Evolutionary conservation across 192 early-diverging fungal species (phyloP).

Genomic region (Coemansia erecta): DNA sequence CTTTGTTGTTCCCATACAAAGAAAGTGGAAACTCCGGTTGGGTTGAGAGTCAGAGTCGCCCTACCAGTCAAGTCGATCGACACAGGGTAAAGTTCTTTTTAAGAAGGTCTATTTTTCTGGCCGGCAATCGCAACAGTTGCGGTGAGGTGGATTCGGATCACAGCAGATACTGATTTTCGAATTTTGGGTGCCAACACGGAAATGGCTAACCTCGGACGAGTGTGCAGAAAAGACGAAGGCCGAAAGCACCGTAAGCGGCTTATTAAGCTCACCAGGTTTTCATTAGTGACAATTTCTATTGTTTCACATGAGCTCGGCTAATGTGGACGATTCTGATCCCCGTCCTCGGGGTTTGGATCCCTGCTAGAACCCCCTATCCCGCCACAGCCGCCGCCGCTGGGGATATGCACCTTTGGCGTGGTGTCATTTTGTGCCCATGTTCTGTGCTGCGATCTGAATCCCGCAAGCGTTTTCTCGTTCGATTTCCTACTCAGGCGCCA

Average conservation of each 20-base stretch:
- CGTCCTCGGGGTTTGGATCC: too few species aligned
- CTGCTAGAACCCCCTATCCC: too few species aligned
- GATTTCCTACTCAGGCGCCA: too few species aligned
- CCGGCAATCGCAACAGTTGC: conserved; percentile 1
- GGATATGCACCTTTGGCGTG: too few species aligned
- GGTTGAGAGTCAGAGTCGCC: not conserved
- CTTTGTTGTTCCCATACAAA: conserved; percentile 1
- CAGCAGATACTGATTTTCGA: not conserved
- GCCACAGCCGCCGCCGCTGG: too few species aligned
- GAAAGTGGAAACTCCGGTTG: not conserved
- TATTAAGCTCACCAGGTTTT: too few species aligned
- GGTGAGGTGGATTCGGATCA: not conserved
- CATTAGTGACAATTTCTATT: too few species aligned
- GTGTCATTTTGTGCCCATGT: too few species aligned
- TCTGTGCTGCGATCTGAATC: too few species aligned
- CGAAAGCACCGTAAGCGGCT: not conserved
- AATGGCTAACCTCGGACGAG: not conserved
- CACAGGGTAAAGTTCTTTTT: not conserved
- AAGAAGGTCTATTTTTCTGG: not conserved
- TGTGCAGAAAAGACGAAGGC: not conserved
- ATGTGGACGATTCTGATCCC: too few species aligned
- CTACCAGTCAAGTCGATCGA: not conserved
- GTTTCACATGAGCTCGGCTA: too few species aligned
- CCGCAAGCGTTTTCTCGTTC: too few species aligned
- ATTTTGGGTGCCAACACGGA: not conserved